Base-by-base conservation (phyloP, 495 filamentous ascomycete genomes). In the Penicillium alfredii region DNA sequence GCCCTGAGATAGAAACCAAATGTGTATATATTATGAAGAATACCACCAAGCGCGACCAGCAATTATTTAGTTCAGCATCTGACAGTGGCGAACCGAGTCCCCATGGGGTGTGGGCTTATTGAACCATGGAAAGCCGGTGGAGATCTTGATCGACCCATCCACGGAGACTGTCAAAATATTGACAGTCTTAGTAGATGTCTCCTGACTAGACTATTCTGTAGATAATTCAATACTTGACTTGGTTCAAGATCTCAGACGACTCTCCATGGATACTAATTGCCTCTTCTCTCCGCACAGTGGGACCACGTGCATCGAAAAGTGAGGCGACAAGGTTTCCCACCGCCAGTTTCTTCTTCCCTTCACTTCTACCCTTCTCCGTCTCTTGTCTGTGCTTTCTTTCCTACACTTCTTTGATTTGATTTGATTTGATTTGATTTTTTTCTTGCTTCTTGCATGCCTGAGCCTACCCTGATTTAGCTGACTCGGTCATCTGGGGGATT, bases 221-320 rank as follows among this genome's bases (percentile, higher is more conserved):
- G n/a, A n/a, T n/a, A n/a, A n/a, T n/a, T 33, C 16, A 19, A 15
- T 10, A 34, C 29, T 42, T 20, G 16, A 16, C 10, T 18, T 41
- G n/a, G 32, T 28, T 33, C 11, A 15, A 6, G 10, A 5, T 8
- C 10, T 30, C 12, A 9, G 15, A 11, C 11, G 32, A 14, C 17
- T 29, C 16, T n/a, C n/a, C n/a, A 25, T 35, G 15, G 22, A 25
- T 25, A 25, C 23, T 25, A n/a, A 25, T n/a, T 25, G 23, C 8
- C 23, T 9, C 23, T n/a, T n/a, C n/a, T n/a, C n/a, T n/a, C n/a
- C n/a, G 10, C 11, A 27, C 32, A 40, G 58, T 58, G 56, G 61
- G 50, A 58, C 53, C 64, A 66, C 64, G 63, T 69, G 63, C 56
- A 68, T 61, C 53, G 32, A 35, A 62, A 60, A 60, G 63, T 67